Conservation (phyloP, 2,329 filamentous ascomycete species). For the Ophiostoma angusticollis region DNA sequence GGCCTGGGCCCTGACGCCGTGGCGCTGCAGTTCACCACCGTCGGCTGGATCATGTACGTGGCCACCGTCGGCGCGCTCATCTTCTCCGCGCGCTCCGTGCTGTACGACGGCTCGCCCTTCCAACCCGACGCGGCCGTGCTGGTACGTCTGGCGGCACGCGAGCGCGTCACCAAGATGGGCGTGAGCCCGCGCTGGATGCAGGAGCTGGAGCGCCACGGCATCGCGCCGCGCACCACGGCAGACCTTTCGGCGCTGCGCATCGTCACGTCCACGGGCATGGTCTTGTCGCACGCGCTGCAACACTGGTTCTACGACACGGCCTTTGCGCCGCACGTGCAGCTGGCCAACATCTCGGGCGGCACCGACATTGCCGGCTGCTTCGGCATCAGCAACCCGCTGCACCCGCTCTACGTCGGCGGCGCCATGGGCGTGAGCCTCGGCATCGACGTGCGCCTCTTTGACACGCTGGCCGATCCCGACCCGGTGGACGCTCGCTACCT, state of each 20-base stretch:
- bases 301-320: slow-evolving; percentile 65
- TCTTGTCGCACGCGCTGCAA: slow-evolving; percentile 62
- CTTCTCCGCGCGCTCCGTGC: slow-evolving; percentile 45
- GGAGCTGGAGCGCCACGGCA: slow-evolving; percentile 52
- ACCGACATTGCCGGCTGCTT: slow-evolving; percentile 60
- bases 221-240: slow-evolving; percentile 47
- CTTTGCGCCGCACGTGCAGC: slow-evolving; percentile 54
- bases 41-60: slow-evolving; percentile 85
- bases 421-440: slow-evolving; percentile 38
- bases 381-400: slow-evolving; percentile 52
- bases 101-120: slow-evolving; percentile 81
- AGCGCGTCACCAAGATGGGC: slow-evolving; percentile 59
- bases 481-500: slow-evolving; percentile 28
- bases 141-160: slow-evolving; percentile 47
- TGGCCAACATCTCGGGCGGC: slow-evolving; percentile 64
- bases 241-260: slow-evolving; percentile 48
- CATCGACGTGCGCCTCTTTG: slow-evolving; percentile 44
- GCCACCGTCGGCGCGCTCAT: slow-evolving; percentile 45
- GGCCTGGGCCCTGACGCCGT: slow-evolving; percentile 27
- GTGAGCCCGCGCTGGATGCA: slow-evolving; percentile 66
- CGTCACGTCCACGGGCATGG: slow-evolving; percentile 70
- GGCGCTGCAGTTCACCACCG: slow-evolving; percentile 47
- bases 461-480: slow-evolving; percentile 36
- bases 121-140: slow-evolving; percentile 52
- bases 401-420: slow-evolving; percentile 49